Evolutionary conservation across 768 basidiomycete genomes (phyloP).

Genomic region (Rhodotorula paludigena): DNA sequence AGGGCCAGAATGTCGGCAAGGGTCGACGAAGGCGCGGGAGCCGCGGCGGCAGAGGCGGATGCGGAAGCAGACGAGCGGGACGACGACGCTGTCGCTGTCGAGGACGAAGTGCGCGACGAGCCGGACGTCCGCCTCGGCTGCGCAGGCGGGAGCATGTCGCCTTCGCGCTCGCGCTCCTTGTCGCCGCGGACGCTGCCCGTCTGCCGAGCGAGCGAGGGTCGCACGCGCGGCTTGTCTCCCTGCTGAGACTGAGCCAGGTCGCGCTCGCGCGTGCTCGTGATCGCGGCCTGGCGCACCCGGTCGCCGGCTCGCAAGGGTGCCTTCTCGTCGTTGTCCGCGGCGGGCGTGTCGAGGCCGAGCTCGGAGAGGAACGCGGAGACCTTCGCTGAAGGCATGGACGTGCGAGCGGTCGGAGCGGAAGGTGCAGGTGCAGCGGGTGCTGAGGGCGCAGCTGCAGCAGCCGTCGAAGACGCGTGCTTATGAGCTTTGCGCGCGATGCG

Average conservation of each 20-base stretch:
- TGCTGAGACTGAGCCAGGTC: background rate
- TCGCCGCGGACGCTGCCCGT: too few species aligned
- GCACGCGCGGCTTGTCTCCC: too few species aligned
- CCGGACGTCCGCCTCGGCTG: background rate
- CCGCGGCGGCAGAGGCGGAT: background rate
- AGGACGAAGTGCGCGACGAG: background rate
- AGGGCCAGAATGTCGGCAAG: constrained; percentile 9
- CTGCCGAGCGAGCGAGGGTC: too few species aligned
- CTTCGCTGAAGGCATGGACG: constrained; percentile 3
- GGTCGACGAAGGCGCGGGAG: background rate
- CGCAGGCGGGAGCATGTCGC: background rate
- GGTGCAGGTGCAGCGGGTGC: background rate
- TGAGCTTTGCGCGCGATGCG: background rate
- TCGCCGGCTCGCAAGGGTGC: background rate
- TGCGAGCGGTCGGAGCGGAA: background rate
- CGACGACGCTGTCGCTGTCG: background rate
- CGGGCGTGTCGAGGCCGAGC: constrained; percentile 19
- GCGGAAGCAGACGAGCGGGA: fast-evolving
- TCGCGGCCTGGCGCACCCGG: background rate
- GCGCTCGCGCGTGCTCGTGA: background rate
- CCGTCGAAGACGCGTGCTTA: background rate
- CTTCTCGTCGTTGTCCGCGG: background rate
- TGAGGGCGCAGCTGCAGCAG: too few species aligned
- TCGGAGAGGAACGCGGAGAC: constrained; percentile 22
- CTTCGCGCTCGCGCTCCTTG: background rate